Evolutionary conservation across 257 asterid species (phyloP).

Genomic region (Solanum etuberosum): DNA sequence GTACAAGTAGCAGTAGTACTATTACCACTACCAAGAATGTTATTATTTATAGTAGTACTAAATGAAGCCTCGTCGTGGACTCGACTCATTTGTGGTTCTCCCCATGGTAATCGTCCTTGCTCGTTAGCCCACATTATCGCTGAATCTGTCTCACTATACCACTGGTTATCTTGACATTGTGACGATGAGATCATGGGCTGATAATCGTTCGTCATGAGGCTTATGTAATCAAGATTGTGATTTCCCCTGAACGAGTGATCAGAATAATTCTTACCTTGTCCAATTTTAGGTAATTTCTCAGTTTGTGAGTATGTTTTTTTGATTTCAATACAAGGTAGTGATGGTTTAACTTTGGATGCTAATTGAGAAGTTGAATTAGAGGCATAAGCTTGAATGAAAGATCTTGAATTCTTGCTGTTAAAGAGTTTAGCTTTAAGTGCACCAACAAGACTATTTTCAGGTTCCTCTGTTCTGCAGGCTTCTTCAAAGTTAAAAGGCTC

Average conservation of each 20-base stretch:
- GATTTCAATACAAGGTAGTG: not conserved
- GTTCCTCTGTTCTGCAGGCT: slow-evolving; percentile 55
- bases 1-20: slow-evolving; percentile 7
- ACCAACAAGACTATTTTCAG: slow-evolving; percentile 46
- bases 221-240: not conserved
- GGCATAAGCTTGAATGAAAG: slow-evolving; percentile 10
- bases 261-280: not conserved
- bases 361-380: not conserved
- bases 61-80: slow-evolving; percentile 10
- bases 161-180: not conserved
- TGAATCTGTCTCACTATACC: not conserved
- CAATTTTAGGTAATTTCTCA: not conserved
- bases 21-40: not conserved
- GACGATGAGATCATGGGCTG: not conserved
- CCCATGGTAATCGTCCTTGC: slow-evolving; percentile 12
- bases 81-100: slow-evolving; percentile 12
- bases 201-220: not conserved
- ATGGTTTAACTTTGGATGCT: not conserved
- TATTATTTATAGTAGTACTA: not conserved
- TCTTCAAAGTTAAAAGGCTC: slow-evolving; percentile 65
- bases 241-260: not conserved
- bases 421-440: slow-evolving; percentile 58
- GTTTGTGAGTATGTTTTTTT: not conserved
- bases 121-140: not conserved
- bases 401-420: slow-evolving; percentile 13